A percentile compares a stretch with the other conserved stretches of the same genome.
These are phyloP conservation scores for Fusarium cyanostomum DNA, from an alignment of 2,329 filamentous ascomycete genomes.

Conservation along the genomic window DNA sequence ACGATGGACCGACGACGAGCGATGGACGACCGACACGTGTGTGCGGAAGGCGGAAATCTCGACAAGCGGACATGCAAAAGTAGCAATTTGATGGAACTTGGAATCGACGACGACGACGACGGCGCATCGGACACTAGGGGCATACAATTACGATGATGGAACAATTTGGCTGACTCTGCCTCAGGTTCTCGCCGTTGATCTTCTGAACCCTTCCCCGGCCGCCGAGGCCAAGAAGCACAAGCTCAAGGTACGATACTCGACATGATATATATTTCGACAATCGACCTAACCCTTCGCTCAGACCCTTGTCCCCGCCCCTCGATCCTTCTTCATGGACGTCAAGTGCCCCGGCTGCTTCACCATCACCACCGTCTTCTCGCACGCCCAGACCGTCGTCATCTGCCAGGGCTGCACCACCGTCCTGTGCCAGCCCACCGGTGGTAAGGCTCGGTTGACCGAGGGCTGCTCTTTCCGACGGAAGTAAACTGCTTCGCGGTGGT, in stretches of 20 bases:
- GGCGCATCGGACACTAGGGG: conserved; percentile 24
- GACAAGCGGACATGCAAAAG: conserved; percentile 26
- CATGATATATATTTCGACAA: conserved; percentile 26
- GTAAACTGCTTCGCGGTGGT: conserved; percentile 72
- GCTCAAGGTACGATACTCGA: conserved; percentile 82
- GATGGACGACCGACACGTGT: conserved; percentile 35
- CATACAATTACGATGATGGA: conserved; percentile 29
- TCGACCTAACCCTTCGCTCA: conserved; percentile 52
- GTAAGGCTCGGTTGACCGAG: conserved; percentile 98
- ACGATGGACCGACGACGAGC: conserved; percentile 35
- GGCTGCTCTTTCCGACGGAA: conserved; percentile 99
- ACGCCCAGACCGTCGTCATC: conserved; percentile 99
- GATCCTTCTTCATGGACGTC: conserved; percentile 99
- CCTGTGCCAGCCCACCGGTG: conserved; percentile 99
- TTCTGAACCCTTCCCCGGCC: conserved; percentile 97
- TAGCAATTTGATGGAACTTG: conserved; percentile 30
- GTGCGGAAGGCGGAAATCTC: conserved; percentile 33
- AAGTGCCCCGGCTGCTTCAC: conserved; percentile 99
- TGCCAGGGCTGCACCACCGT: conserved; percentile 99
- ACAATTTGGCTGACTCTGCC: conserved; percentile 57
- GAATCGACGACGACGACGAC: conserved; percentile 9
- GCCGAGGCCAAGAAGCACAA: conserved; percentile 99
- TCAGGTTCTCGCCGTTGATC: conserved; percentile 99
- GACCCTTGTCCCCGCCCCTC: conserved; percentile 94
- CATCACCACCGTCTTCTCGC: conserved; percentile 99